Base-by-base conservation (phyloP, 192 early-diverging fungal species). In the Chytriomyces sp. region DNA sequence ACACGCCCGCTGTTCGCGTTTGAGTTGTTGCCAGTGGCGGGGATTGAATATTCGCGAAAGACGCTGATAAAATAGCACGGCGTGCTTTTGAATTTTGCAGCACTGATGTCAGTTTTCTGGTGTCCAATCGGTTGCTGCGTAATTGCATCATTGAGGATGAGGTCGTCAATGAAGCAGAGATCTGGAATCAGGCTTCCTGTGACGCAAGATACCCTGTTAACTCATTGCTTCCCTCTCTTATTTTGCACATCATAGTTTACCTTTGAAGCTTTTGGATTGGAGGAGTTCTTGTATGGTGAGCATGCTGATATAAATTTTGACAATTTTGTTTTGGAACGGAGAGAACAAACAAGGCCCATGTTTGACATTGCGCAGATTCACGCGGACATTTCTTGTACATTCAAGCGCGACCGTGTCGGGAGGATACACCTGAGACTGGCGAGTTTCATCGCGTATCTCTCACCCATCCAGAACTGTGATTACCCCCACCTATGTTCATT, bases 11-110 rank as follows among this genome's bases (percentile, higher is more conserved):
- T 44, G 10, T 16, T 10, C n/a, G 53, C 48, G 26, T 10, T 16
- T 13, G 20, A 20, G 53, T 57, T 13, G 20, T 57, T 13, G 20
- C 20, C 53, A 20, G 13, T 20, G 20, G 53, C 53, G 53, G 13
- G 3, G 20, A 20, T 57, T 23, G 68, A 44, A 6, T 26, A 35
- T 45, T 77, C 76, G n/a, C 50, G 49, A 20, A 68, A 43, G 66
- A 77, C 44, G 20, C 50, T 69, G 5, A 77, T 60, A 23, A 77
- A 77, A 35, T 77, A 77, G 45, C 76, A 77, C 7, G 64, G 50
- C 43, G 20, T 57, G 23, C 50, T n/a, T 57, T 64, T 67, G 53
- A 45, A 26, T 7, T 24, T 48, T 57, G 65, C 65, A 13, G 45
- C 28, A 26, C 67, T 44, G 23, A 77, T 53, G 47, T 68, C 66